Evolutionary conservation across 768 basidiomycete species (phyloP), one percentile per base, ranked within the genome.

Genomic region (Heimioporus sp.): DNA sequence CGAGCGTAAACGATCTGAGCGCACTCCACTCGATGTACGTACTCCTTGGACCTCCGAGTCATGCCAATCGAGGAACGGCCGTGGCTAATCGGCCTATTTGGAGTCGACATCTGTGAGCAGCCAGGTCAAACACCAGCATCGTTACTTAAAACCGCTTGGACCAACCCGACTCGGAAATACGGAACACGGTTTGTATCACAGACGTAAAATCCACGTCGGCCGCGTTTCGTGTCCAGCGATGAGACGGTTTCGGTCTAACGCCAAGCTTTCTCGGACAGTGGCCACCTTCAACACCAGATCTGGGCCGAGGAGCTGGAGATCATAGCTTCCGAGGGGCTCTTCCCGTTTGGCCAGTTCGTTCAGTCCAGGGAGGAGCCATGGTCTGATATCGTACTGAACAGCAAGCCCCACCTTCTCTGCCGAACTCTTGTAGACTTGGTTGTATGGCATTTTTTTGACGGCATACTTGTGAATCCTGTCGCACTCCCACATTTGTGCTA

Each of bases 401-500:
- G 69, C 70, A 3, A 76, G 57, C 4, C 45, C 46, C 32, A 76
- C 59, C 46, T 66, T 69, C 34, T 67, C 61, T 17, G 65, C 55
- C 4, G 58, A n/a, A 21, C 35, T 8, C 50, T 43, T 63, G 40
- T 3, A 0, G 11, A 52, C 28, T 11, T 32, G 31, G 10, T 16
- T 13, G 49, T 54, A 65, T 17, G 62, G 54, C 48, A 78, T 59
- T 2, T 56, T 49, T 5, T 64, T 15, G 15, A 73, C 60, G 5
- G 72, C 72, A 32, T 61, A 52, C 16, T 55, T 47, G 32, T 72
- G 65, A 30, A 75, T 44, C 13, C 52, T 44, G 17, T 61, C 53
- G 45, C 73, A 73, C 38, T 62, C 58, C 72, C 76, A 77, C 60
- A 72, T 70, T 7, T 58, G 68, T 7, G 76, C 60, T 19, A 77